phyloP scores from a whole-genome alignment of 176 grass and related monocot genomes.

The Ensete ventricosum region DNA sequence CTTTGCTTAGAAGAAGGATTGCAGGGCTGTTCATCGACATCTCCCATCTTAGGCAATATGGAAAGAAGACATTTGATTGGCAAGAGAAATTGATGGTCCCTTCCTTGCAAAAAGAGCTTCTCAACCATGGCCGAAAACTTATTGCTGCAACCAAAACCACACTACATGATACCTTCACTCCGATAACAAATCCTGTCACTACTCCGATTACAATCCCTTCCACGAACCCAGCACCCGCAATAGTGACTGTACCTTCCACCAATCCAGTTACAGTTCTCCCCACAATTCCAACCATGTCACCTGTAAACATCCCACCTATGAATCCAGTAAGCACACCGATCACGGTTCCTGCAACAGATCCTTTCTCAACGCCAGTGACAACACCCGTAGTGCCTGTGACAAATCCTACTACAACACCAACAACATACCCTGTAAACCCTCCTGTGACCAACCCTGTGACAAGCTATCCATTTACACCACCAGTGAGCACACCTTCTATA shows the following conservation, averaged over 20 bases:
- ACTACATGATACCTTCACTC: slow-evolving; percentile 36
- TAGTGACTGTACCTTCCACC: slow-evolving; percentile 31
- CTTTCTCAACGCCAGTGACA: slow-evolving; percentile 28
- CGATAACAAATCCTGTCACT: slow-evolving; percentile 41
- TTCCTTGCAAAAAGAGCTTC: slow-evolving; percentile 19
- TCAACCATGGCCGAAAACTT: slow-evolving; percentile 8
- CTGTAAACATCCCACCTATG: slow-evolving; percentile 52
- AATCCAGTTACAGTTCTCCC: slow-evolving; percentile 29
- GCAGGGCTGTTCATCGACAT: slow-evolving; percentile 22
- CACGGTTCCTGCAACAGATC: slow-evolving; percentile 32
- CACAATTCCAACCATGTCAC: slow-evolving; percentile 33
- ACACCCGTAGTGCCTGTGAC: slow-evolving; percentile 41
- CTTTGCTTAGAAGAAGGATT: slow-evolving; percentile 17
- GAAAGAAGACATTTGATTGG: background rate
- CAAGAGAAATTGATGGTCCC: slow-evolving; percentile 7
- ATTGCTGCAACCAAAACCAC: slow-evolving; percentile 23
- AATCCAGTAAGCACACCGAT: slow-evolving; percentile 57
- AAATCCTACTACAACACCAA: slow-evolving; percentile 59
- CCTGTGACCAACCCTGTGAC: slow-evolving; percentile 64
- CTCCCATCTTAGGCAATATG: background rate
- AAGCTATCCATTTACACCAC: slow-evolving; percentile 43
- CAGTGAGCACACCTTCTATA: slow-evolving; percentile 34
- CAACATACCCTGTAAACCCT: slow-evolving; percentile 32
- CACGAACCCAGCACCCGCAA: slow-evolving; percentile 38
- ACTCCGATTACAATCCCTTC: slow-evolving; percentile 46